Evolutionary conservation across 805 yeast species (phyloP).

Genomic region (Hanseniaspora occidentalis): DNA sequence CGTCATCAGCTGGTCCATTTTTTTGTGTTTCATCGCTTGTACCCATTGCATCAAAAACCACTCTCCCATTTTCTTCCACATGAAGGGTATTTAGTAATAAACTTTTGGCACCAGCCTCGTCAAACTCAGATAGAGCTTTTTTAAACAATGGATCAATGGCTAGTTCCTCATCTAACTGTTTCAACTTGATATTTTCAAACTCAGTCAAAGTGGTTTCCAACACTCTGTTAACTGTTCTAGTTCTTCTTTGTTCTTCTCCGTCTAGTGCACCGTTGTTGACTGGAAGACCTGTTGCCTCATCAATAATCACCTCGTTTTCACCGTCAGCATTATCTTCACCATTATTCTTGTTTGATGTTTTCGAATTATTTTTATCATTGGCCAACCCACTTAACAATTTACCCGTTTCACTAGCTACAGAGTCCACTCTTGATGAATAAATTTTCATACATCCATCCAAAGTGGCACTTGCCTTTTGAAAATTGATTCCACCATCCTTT

Average conservation of each 20-base stretch:
- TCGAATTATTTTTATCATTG: conserved; percentile 22
- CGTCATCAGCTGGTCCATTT: conserved; percentile 5
- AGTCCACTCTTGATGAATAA: conserved; percentile 81
- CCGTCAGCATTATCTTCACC: conserved; percentile 13
- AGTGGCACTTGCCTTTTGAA: conserved; percentile 84
- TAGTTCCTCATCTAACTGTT: conserved; percentile 50
- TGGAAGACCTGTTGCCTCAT: conserved; percentile 24
- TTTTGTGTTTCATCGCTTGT: conserved; percentile 8
- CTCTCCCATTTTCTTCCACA: conserved; percentile 39
- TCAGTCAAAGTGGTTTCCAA: conserved; percentile 35
- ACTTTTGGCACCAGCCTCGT: conserved; percentile 74
- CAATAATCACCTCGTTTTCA: conserved; percentile 19
- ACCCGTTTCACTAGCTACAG: conserved; percentile 86
- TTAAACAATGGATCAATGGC: conserved; percentile 65
- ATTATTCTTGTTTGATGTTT: conserved; percentile 14
- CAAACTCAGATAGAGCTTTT: conserved; percentile 64
- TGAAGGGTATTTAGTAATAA: conserved; percentile 49
- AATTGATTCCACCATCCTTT: conserved; percentile 57
- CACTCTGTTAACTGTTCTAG: conserved; percentile 21
- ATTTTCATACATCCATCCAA: conserved; percentile 92
- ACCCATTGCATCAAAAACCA: conserved; percentile 51
- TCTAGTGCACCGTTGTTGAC: conserved; percentile 14
- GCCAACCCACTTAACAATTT: conserved; percentile 68
- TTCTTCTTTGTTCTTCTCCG: conserved; percentile 13
- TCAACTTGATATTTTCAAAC: conserved; percentile 39